phyloP scores from a whole-genome alignment of 176 grass and related monocot genomes.

The Zizania latifolia region DNA sequence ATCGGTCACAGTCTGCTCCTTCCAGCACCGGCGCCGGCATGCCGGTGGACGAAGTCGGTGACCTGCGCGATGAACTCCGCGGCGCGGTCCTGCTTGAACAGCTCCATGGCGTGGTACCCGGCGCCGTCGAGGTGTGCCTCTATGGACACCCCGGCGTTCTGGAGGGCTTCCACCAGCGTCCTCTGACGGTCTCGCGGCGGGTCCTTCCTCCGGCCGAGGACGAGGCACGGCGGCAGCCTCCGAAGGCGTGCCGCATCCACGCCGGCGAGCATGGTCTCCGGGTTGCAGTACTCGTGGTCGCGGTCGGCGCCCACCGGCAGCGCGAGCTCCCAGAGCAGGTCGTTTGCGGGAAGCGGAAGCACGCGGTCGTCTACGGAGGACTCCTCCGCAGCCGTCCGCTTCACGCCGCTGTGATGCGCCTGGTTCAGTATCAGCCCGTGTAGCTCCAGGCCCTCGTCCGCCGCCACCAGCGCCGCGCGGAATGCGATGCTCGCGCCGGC shows the following conservation, averaged over 20 bases:
- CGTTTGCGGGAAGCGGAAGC: slow-evolving; percentile 59
- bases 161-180: slow-evolving; percentile 45
- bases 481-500: slow-evolving; percentile 66
- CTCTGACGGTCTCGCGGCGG: slow-evolving; percentile 67
- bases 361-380: slow-evolving; percentile 53
- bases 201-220: slow-evolving; percentile 55
- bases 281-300: slow-evolving; percentile 82
- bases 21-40: background rate
- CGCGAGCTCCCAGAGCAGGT: slow-evolving; percentile 87
- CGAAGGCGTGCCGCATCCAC: slow-evolving; percentile 20
- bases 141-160: slow-evolving; percentile 41
- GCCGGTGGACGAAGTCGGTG: slow-evolving; percentile 46
- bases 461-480: slow-evolving; percentile 56
- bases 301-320: slow-evolving; percentile 58
- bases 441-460: slow-evolving; percentile 32
- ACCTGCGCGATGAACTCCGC: slow-evolving; percentile 57
- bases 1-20: slow-evolving; percentile 38
- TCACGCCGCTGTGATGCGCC: slow-evolving; percentile 56
- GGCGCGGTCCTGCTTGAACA: slow-evolving; percentile 49
- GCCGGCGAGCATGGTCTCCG: slow-evolving; percentile 36
- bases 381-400: slow-evolving; percentile 57
- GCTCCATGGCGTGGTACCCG: slow-evolving; percentile 70
- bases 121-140: slow-evolving; percentile 42
- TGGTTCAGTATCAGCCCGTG: slow-evolving; percentile 66
- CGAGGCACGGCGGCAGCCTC: slow-evolving; percentile 63